These are phyloP conservation scores for Acacia acuminata DNA, from an alignment of 306 rosid genomes.

Conservation along the genomic window DNA sequence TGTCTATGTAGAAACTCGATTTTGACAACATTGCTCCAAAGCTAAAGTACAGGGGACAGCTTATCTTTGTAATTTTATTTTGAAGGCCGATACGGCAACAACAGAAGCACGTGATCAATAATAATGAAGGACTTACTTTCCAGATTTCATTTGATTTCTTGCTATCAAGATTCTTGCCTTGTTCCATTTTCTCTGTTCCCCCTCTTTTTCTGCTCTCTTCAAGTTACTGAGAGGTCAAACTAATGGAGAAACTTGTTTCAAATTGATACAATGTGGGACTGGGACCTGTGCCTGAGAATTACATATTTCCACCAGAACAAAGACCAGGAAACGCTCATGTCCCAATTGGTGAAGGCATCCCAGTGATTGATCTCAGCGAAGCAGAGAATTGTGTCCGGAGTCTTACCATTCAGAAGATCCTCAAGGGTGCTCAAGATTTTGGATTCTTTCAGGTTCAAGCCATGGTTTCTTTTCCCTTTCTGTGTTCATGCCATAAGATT, in stretches of 20 bases:
- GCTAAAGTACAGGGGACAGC: not conserved
- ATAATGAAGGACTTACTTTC: not conserved
- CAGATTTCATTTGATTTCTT: not conserved
- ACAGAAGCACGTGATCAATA: not conserved
- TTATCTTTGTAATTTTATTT: not conserved
- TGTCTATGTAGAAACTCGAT: too few relatives aligned
- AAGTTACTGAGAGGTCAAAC: not conserved
- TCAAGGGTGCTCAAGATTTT: not conserved
- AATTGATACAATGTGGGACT: not conserved
- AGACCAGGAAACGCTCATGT: slow-evolving; percentile 34
- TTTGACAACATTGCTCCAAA: too few relatives aligned
- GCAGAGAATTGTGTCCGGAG: not conserved
- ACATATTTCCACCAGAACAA: slow-evolving; percentile 35
- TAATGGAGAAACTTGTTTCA: slow-evolving; percentile 38
- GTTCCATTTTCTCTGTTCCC: not conserved
- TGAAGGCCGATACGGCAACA: not conserved
- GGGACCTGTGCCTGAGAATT: slow-evolving; percentile 20
- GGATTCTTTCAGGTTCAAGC: slow-evolving; percentile 18
- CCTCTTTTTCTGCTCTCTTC: not conserved
- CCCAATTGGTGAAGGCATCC: slow-evolving; percentile 14
- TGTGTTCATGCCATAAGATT: not conserved
- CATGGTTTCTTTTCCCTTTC: not conserved
- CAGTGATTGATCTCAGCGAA: slow-evolving; percentile 32
- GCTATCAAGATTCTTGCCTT: not conserved
- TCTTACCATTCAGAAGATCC: not conserved